Conservation (phyloP, 2,329 filamentous ascomycete genomes). For the Mycosphaerelloides madeirae region DNA sequence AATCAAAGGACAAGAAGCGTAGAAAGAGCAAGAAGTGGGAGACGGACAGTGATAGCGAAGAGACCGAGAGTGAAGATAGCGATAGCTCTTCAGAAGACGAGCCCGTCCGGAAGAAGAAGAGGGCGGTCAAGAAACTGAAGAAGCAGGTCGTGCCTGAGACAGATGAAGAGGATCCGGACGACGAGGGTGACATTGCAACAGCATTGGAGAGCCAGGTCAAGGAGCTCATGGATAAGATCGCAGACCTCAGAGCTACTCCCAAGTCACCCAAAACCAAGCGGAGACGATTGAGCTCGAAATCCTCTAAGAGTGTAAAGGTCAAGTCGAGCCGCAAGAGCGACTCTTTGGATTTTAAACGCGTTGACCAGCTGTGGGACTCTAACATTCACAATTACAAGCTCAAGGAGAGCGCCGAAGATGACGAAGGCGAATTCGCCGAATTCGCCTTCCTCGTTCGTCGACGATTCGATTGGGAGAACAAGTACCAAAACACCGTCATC, state of each 20-base stretch:
- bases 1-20: slow-evolving; percentile 20
- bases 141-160: slow-evolving; percentile 12
- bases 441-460: slow-evolving; percentile 80
- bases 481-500: slow-evolving; percentile 67
- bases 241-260: slow-evolving; percentile 15
- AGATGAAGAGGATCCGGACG: slow-evolving; percentile 16
- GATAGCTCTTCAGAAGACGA: slow-evolving; percentile 21
- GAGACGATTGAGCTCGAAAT: slow-evolving; percentile 18
- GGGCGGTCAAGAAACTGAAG: slow-evolving; percentile 15
- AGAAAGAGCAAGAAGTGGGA: slow-evolving; percentile 21
- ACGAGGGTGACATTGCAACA: slow-evolving; percentile 11
- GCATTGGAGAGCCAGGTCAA: slow-evolving; percentile 16
- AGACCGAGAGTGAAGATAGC: slow-evolving; percentile 16
- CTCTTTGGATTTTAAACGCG: slow-evolving; percentile 63
- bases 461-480: slow-evolving; percentile 79
- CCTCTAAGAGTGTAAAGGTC: slow-evolving; percentile 17
- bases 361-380: slow-evolving; percentile 58
- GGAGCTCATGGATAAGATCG: slow-evolving; percentile 17
- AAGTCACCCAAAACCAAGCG: slow-evolving; percentile 16
- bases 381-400: slow-evolving; percentile 62
- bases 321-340: slow-evolving; percentile 13
- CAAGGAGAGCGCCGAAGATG: slow-evolving; percentile 60
- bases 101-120: slow-evolving; percentile 21
- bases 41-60: slow-evolving; percentile 10
- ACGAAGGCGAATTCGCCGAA: slow-evolving; percentile 67